Conservation (phyloP, 257 asterid species). For the Hygrophila difformis region DNA sequence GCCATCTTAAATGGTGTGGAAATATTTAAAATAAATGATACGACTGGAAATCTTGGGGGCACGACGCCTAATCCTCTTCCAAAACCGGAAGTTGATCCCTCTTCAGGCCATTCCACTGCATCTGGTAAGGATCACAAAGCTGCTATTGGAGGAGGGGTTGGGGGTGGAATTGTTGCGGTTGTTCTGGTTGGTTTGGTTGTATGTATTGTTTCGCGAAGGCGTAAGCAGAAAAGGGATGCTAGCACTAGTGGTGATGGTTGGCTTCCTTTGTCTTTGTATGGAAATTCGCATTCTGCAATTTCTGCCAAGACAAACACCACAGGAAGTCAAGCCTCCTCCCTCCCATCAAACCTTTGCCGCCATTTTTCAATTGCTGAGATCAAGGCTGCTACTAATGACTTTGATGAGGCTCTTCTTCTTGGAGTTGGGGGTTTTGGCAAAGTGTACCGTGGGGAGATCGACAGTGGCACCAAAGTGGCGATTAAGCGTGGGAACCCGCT, state of each 20-base stretch:
- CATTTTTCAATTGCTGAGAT: constrained; percentile 85
- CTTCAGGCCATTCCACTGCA: constrained; percentile 13
- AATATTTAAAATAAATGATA: constrained; percentile 56
- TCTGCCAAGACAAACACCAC: constrained; percentile 76
- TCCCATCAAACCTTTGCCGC: constrained; percentile 78
- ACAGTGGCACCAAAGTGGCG: constrained; percentile 80
- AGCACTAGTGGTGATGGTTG: constrained; percentile 74
- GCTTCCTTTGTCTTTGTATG: constrained; percentile 83
- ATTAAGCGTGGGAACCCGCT: constrained; percentile 93
- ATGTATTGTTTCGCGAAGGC: constrained; percentile 31
- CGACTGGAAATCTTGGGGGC: constrained; percentile 68
- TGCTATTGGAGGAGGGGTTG: constrained; percentile 68
- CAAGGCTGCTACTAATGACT: constrained; percentile 72
- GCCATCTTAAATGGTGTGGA: constrained; percentile 84
- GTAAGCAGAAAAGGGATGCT: constrained; percentile 38
- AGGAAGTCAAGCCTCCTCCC: constrained; percentile 76
- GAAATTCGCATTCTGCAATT: constrained; percentile 72
- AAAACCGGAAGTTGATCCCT: constrained; percentile 22
- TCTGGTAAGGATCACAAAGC: constrained; percentile 33
- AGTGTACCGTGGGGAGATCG: constrained; percentile 77
- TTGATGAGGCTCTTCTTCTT: constrained; percentile 67
- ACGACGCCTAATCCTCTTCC: constrained; percentile 66
- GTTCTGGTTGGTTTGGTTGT: constrained; percentile 45
- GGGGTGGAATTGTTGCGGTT: constrained; percentile 64
- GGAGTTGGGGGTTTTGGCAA: constrained; percentile 94